A percentile compares a stretch with the other conserved stretches of the same genome.
phyloP scores from a whole-genome alignment of 2,329 filamentous ascomycete genomes.

The Alternaria ventricosa region DNA sequence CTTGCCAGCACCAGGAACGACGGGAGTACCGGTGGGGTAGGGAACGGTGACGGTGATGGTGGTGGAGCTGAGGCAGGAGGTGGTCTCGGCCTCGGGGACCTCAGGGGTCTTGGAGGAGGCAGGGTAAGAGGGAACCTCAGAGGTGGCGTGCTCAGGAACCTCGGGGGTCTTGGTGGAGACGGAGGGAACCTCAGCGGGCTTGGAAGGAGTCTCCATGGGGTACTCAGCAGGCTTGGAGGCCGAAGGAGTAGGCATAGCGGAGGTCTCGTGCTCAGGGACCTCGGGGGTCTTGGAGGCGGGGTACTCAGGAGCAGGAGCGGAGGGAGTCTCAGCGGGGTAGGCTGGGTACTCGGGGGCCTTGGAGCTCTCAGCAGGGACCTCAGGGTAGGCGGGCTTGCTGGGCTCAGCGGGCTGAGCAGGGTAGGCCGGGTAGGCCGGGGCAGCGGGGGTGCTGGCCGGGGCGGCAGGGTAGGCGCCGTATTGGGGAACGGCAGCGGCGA shows the following conservation, averaged over 20 bases:
- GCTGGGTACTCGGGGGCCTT: slow-evolving; percentile 16
- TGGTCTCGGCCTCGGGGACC: slow-evolving; percentile 18
- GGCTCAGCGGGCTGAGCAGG: slow-evolving; percentile 7
- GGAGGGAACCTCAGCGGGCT: slow-evolving; percentile 6
- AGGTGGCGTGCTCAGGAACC: slow-evolving; percentile 17
- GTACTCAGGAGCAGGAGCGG: slow-evolving; percentile 6
- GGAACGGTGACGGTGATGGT: slow-evolving; percentile 54
- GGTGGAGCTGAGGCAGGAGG: slow-evolving; percentile 49
- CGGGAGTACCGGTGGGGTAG: slow-evolving; percentile 43
- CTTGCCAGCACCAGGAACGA: not conserved
- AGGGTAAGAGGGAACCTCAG: not conserved
- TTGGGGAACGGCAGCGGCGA: slow-evolving; percentile 40
- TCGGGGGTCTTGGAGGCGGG: slow-evolving; percentile 12
- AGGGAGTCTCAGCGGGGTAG: slow-evolving; percentile 2
- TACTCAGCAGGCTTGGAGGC: slow-evolving; percentile 1
- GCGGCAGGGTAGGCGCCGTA: slow-evolving; percentile 27
- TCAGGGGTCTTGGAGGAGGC: slow-evolving; percentile 10
- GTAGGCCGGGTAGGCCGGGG: slow-evolving; percentile 25
- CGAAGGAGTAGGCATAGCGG: slow-evolving; percentile 2
- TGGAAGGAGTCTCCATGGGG: slow-evolving; percentile 9
- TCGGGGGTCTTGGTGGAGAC: slow-evolving; percentile 9
- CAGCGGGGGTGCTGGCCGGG: slow-evolving; percentile 15
- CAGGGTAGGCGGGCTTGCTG: slow-evolving; percentile 13
- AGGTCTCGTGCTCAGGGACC: slow-evolving; percentile 17
- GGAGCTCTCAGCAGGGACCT: not conserved